A percentile compares a stretch with the other conserved stretches of the same genome.
These are phyloP conservation scores for Polytrichum formosum DNA, from an alignment of 225 moss, liverwort and hornwort genomes.

Conservation along the genomic window DNA sequence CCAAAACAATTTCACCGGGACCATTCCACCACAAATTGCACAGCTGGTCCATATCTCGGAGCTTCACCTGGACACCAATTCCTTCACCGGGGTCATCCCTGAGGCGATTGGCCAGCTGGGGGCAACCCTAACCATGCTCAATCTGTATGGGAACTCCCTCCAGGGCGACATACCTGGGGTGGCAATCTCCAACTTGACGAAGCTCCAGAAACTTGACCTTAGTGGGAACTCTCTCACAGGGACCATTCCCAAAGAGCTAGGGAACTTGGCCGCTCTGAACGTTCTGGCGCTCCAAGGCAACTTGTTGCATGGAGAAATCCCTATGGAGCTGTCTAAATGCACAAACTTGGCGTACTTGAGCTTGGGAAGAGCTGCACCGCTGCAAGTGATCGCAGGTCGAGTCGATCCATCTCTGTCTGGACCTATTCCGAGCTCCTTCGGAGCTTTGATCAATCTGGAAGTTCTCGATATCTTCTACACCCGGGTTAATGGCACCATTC, in stretches of 20 bases:
- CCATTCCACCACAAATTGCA: not conserved
- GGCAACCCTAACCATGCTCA: not conserved
- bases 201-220: conserved; percentile 24
- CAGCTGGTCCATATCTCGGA: not conserved
- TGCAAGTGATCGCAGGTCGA: conserved; percentile 1
- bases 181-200: conserved; percentile 20
- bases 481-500: conserved; percentile 42
- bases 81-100: not conserved
- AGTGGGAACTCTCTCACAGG: conserved; percentile 21
- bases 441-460: conserved; percentile 27
- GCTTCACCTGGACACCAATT: not conserved
- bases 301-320: conserved; percentile 22
- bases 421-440: conserved; percentile 35
- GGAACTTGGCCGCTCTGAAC: conserved; percentile 27
- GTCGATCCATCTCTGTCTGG: conserved; percentile 16
- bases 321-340: conserved; percentile 32
- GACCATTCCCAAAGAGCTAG: conserved; percentile 31
- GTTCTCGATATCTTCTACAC: conserved; percentile 25
- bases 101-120: not conserved
- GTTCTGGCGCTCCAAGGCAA: conserved; percentile 22
- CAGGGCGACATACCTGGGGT: conserved; percentile 27
- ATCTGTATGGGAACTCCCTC: conserved; percentile 6
- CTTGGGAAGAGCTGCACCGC: conserved; percentile 4
- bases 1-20: not conserved
- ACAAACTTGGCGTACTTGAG: conserved; percentile 19